Conservation (phyloP, 2,329 filamentous ascomycete genomes). For the Ramularia endophylla region DNA sequence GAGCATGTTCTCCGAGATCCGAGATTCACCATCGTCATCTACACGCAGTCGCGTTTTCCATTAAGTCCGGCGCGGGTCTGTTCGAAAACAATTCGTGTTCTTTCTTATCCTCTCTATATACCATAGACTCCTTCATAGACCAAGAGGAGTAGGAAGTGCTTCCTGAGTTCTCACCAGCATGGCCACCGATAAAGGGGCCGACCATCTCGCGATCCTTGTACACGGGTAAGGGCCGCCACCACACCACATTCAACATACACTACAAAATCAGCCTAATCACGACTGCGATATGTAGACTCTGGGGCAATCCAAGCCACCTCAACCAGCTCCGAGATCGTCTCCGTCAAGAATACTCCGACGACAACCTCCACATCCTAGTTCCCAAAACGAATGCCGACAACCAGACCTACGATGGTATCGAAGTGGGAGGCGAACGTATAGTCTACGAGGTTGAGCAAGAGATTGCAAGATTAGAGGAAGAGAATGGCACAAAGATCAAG, state of each 20-base stretch:
- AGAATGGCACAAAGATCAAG: constrained; percentile 62
- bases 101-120: too few relatives aligned
- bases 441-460: constrained; percentile 58
- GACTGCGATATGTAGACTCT: constrained; percentile 46
- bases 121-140: too few relatives aligned
- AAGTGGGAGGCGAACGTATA: constrained; percentile 62
- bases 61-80: too few relatives aligned
- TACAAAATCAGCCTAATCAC: neutral
- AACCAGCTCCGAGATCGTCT: constrained; percentile 60
- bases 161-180: constrained; percentile 11
- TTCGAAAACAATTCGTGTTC: too few relatives aligned
- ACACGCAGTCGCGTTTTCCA: too few relatives aligned
- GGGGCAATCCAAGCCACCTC: constrained; percentile 74
- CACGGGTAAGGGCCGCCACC: constrained; percentile 72
- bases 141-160: too few relatives aligned
- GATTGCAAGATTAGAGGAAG: constrained; percentile 45
- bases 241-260: neutral
- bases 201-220: constrained; percentile 71
- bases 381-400: constrained; percentile 68
- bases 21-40: too few relatives aligned
- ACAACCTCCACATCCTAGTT: constrained; percentile 63
- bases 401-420: constrained; percentile 63
- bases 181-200: constrained; percentile 22
- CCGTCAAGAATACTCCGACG: constrained; percentile 54
- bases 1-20: too few relatives aligned